These are phyloP conservation scores for Cadophora malorum DNA, from an alignment of 2,329 filamentous ascomycete species.

Conservation along the genomic window DNA sequence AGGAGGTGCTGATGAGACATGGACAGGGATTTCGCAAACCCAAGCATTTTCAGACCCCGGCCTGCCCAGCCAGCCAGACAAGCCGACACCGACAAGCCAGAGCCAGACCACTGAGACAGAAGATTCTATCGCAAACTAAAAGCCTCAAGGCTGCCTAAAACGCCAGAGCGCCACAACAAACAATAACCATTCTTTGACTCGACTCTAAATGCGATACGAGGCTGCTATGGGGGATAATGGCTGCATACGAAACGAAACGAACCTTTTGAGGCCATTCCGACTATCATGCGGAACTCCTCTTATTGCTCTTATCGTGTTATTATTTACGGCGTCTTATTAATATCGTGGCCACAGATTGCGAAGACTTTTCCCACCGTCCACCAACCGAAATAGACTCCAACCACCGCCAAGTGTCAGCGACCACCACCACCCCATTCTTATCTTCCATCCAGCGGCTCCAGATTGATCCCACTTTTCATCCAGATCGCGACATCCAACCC, in stretches of 20 bases:
- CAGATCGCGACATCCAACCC: conserved; percentile 11
- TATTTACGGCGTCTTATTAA: background rate
- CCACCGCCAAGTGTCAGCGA: conserved; percentile 28
- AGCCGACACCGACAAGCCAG: background rate
- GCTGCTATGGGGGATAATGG: background rate
- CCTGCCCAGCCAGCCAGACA: background rate
- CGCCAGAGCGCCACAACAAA: conserved; percentile 3
- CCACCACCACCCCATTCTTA: conserved; percentile 6
- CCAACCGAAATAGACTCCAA: background rate
- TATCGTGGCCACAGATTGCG: conserved; percentile 17
- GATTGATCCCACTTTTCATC: conserved; percentile 6
- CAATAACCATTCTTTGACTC: background rate
- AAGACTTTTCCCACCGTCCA: conserved; percentile 10
- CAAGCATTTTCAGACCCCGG: conserved; percentile 12
- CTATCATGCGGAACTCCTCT: background rate
- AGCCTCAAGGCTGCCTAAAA: conserved; percentile 14
- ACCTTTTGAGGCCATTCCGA: background rate
- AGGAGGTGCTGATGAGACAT: conserved; percentile 16
- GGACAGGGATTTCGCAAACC: conserved; percentile 6
- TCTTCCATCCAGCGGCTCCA: conserved; percentile 17
- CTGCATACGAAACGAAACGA: background rate
- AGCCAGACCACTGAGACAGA: background rate
- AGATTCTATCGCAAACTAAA: background rate
- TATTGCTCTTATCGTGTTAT: background rate
- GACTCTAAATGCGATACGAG: background rate